These are phyloP conservation scores for Fusarium xylarioides DNA, from an alignment of 2,329 filamentous ascomycete species.

Conservation along the genomic window DNA sequence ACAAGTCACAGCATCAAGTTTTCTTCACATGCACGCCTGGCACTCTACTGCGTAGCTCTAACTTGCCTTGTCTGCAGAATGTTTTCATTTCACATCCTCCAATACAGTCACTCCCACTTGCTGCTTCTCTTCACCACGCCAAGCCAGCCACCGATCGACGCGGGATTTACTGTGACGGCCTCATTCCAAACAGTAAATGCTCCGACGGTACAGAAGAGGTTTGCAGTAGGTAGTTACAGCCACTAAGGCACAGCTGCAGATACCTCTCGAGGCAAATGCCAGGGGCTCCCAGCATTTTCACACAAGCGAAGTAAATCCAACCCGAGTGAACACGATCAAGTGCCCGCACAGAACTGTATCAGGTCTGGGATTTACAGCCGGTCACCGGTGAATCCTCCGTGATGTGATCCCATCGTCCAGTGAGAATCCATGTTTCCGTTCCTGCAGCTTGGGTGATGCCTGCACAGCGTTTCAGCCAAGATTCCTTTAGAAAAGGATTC, in stretches of 20 bases:
- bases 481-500: background rate
- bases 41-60: background rate
- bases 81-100: background rate
- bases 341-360: background rate
- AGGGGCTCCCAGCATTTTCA: background rate
- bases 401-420: background rate
- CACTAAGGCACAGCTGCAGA: background rate
- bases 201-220: background rate
- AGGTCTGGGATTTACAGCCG: background rate
- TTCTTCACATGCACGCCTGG: background rate
- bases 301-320: background rate
- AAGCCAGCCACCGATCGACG: background rate
- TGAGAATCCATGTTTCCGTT: background rate
- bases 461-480: conserved; percentile 17
- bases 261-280: background rate
- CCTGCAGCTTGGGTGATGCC: background rate
- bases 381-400: background rate
- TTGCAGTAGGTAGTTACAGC: background rate
- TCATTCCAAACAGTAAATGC: background rate
- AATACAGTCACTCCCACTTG: background rate
- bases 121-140: background rate
- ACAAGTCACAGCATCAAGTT: background rate
- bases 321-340: background rate
- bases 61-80: background rate
- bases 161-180: background rate